Base-by-base conservation (phyloP, 371 early-diverging fungal species). In the Mucor saturninus region DNA sequence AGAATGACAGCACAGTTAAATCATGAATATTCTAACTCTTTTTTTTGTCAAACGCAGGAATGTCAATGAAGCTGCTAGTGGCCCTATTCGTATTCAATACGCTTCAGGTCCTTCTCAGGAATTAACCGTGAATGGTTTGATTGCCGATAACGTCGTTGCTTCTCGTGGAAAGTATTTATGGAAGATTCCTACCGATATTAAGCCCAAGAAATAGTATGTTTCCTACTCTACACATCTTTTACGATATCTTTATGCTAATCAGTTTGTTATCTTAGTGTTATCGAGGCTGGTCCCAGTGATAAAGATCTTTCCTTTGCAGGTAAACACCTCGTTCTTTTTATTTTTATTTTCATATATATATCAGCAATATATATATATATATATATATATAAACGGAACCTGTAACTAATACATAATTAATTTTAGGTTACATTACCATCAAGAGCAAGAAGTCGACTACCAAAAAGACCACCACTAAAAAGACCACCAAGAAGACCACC, bases 231-330 rank as follows among this genome's bases (percentile, higher is more conserved):
- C 21, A 5, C 8, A 37, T 37, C 52, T 39, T 32, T 43, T 42
- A 42, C 3, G 6, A 43, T 46, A 8, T 31, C 6, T 8, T 13
- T 39, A 0, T 49, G 21, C 21, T 21, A 21, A 21, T 1, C 21
- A 21, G 21, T 21, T 21, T 21, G 1, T 21, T 21, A 21, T 21
- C 21, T 21, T 21, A 79, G 79, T 61, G 80, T 80, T 21, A 61
- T 80, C 40, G 80, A 80, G 62, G 67, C 77, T 43, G 77, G 77
- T 40, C 72, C 75, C 15, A 69, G 61, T 59, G 62, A 70, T 45
- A 61, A 68, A 35, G 80, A 80, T 61, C 61, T 80, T 61, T 71
- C 75, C 29, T 80, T 80, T 72, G 77, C 75, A 43, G 80, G 80
- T 73, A 68, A 21, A 46, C 37, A 42, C 31, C 56, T 56, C 56